Evolutionary conservation across 805 yeast species (phyloP).

Genomic region (Suhomyces sp.): DNA sequence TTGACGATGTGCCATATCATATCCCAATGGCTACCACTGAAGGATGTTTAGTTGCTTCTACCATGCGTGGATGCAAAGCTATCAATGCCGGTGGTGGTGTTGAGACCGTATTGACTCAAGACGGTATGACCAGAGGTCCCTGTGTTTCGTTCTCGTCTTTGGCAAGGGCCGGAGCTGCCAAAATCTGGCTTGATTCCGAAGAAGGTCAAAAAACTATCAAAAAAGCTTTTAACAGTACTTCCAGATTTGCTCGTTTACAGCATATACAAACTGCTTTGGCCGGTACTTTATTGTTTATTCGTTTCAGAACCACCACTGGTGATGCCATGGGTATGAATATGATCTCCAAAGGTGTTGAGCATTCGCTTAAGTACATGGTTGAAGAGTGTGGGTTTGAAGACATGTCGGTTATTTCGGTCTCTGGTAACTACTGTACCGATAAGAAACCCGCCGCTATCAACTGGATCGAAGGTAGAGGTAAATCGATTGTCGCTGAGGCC

Average conservation of each 20-base stretch:
- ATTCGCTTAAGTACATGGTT: slow-evolving; percentile 76
- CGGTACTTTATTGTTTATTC: slow-evolving; percentile 80
- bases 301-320: slow-evolving; percentile 98
- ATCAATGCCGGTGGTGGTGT: slow-evolving; percentile 97
- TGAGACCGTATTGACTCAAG: slow-evolving; percentile 83
- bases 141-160: slow-evolving; percentile 87
- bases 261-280: slow-evolving; percentile 91
- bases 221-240: slow-evolving; percentile 92
- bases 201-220: slow-evolving; percentile 84
- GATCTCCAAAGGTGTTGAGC: slow-evolving; percentile 98
- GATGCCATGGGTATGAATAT: slow-evolving; percentile 99
- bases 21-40: slow-evolving; percentile 99
- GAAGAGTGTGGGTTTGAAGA: slow-evolving; percentile 90
- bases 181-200: slow-evolving; percentile 91
- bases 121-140: slow-evolving; percentile 99
- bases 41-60: slow-evolving; percentile 96
- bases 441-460: slow-evolving; percentile 97
- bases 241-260: slow-evolving; percentile 94
- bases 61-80: slow-evolving; percentile 99
- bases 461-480: slow-evolving; percentile 99
- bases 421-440: slow-evolving; percentile 97
- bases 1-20: slow-evolving; percentile 85
- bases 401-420: slow-evolving; percentile 87
- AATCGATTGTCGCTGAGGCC: slow-evolving; percentile 96
- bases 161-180: slow-evolving; percentile 88